Base-by-base conservation (phyloP, 2,329 filamentous ascomycete species). In the Talaromyces amestolkiae region DNA sequence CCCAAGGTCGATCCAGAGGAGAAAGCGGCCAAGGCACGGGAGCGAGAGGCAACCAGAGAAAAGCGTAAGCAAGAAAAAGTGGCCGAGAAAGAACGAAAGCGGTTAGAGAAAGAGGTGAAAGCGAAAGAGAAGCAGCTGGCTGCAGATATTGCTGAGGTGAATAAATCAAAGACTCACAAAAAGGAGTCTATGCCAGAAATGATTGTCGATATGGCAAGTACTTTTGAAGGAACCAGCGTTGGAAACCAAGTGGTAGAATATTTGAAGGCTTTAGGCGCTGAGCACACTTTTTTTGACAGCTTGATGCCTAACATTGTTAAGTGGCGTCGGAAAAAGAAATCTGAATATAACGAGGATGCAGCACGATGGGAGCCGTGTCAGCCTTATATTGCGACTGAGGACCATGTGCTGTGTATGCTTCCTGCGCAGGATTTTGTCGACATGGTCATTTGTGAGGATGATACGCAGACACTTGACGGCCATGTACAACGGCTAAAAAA, bases 171-270 rank as follows among this genome's bases (percentile, higher is more conserved):
- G 61, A 87, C 86, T 0, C 88, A 92, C 77, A 92, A 91, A 78
- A 92, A 91, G 70, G 79, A 88, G 0, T 90, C 90, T 0, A 86
- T 87, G 0, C 84, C 84, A 0, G 91, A 95, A 75, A 94, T 95
- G 91, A 88, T 94, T 60, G 83, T 92, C 1, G 86, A 91, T 70
- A 79, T 94, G 27, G 85, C 91, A 0, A 76, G 78, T 0, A 83
- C 82, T 1, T 77, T 94, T 1, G 77, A 84, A 24, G 76, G 74
- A 10, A 75, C 81, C 0, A 78, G 74, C 41, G 71, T 83, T 9
- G 80, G 79, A 2, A 80, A 77, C 39, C 80, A 82, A 65, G 73
- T 79, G 13, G 67, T 76, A 17, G 78, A 81, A 68, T 78, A 76
- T 62, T 78, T 83, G 76, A 75, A 75, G 53, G 75, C 75, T 3